Evolutionary conservation across 2,329 filamentous ascomycete species (phyloP).

Genomic region (Microdochium trichocladiopsis): DNA sequence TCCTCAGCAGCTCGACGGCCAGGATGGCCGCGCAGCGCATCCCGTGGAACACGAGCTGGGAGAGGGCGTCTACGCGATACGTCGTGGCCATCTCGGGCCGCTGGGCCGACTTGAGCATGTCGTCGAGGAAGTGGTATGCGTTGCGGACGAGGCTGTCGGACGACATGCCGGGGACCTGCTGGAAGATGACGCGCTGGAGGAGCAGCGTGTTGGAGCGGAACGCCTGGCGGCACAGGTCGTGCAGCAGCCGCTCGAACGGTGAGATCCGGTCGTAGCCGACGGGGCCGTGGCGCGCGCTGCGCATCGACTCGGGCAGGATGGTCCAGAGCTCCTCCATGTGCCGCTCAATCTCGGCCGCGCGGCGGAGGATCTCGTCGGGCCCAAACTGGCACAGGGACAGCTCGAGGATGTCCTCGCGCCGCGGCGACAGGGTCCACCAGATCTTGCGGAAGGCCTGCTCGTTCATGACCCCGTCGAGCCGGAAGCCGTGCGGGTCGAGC

Average conservation of each 20-base stretch:
- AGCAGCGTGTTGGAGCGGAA: slow-evolving; percentile 21
- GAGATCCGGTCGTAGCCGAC: slow-evolving; percentile 10
- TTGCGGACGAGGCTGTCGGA: slow-evolving; percentile 20
- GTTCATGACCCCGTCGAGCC: neutral
- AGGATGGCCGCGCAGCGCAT: slow-evolving; percentile 25
- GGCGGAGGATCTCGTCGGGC: neutral
- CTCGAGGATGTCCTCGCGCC: neutral
- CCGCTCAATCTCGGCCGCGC: neutral
- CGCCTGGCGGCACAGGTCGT: slow-evolving; percentile 12
- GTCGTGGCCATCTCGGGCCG: slow-evolving; percentile 20
- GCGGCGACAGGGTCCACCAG: neutral
- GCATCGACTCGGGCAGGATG: neutral
- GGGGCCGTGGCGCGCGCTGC: slow-evolving; percentile 5
- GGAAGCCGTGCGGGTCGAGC: neutral
- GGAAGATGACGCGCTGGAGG: slow-evolving; percentile 23
- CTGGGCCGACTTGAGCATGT: slow-evolving; percentile 21
- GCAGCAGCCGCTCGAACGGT: slow-evolving; percentile 15
- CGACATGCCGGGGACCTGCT: slow-evolving; percentile 19
- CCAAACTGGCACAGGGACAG: neutral
- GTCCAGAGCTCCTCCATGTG: neutral
- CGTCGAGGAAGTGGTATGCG: slow-evolving; percentile 20
- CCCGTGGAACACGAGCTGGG: slow-evolving; percentile 21
- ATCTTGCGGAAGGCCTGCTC: neutral
- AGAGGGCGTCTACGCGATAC: slow-evolving; percentile 19
- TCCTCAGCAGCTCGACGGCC: slow-evolving; percentile 25